Evolutionary conservation across 108 stramenopile species (phyloP).

Genomic region (Conticribra guillardii): DNA sequence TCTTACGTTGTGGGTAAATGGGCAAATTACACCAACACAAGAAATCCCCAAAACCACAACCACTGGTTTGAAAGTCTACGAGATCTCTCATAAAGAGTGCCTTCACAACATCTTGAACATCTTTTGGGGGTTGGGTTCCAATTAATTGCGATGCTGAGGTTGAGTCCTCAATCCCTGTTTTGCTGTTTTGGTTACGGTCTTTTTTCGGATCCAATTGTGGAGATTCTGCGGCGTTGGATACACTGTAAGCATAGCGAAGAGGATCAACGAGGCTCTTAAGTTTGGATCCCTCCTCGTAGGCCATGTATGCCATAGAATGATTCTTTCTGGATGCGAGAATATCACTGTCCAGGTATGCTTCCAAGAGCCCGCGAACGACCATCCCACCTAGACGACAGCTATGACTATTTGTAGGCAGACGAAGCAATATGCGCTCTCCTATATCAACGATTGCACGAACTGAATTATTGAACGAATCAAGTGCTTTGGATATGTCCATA

Average conservation of each 20-base stretch:
- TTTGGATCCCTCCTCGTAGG: conserved; percentile 5
- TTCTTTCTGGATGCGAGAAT: conserved; percentile 7
- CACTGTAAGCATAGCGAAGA: conserved; percentile 47
- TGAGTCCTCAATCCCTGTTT: neutral
- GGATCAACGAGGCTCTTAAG: conserved; percentile 40
- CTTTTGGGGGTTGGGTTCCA: conserved; percentile 30
- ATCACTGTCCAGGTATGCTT: conserved; percentile 23
- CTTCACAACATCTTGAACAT: conserved; percentile 50
- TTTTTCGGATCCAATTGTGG: conserved; percentile 14
- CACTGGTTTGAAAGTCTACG: conserved; percentile 50
- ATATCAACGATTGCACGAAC: conserved; percentile 52
- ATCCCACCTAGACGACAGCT: conserved; percentile 33
- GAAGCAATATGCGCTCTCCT: conserved; percentile 46
- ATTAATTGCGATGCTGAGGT: conserved; percentile 8
- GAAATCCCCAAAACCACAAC: conserved; percentile 65
- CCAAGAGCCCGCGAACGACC: conserved; percentile 41
- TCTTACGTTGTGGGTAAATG: conserved; percentile 24
- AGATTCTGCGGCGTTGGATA: conserved; percentile 21
- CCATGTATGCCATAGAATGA: conserved; percentile 28
- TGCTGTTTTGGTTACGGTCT: neutral
- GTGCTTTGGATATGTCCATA: neutral
- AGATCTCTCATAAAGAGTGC: conserved; percentile 55
- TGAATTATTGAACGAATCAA: conserved; percentile 42
- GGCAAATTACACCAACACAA: conserved; percentile 44
- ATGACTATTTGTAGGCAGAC: conserved; percentile 36